Percentiles rank a stretch among this genome's conserved stretches.
Evolutionary conservation across 208 protist genomes (phyloP).

Genomic region (Kentomonas sorsogonicus): DNA sequence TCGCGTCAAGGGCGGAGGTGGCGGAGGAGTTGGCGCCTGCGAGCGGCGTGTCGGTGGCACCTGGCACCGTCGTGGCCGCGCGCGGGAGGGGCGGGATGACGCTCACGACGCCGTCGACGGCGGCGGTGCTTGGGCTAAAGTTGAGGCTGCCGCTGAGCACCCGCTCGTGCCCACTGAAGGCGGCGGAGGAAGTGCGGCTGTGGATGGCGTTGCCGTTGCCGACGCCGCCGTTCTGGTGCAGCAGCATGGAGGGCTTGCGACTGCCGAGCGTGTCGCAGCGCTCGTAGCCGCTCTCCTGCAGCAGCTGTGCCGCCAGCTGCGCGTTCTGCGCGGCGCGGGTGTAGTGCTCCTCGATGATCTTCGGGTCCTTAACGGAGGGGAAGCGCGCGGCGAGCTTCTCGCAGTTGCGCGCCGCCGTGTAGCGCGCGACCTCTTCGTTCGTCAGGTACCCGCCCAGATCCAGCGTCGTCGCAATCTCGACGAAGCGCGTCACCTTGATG

Average conservation of each 20-base stretch:
- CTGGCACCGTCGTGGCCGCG: too few species aligned
- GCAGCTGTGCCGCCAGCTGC: constrained; percentile 17
- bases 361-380: constrained; percentile 12
- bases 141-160: background rate
- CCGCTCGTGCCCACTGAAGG: too few species aligned
- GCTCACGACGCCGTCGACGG: background rate
- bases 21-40: constrained; percentile 3
- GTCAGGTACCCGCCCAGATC: constrained; percentile 57
- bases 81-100: too few species aligned
- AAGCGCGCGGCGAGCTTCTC: constrained; percentile 38
- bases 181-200: too few species aligned
- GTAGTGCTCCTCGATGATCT: constrained; percentile 17
- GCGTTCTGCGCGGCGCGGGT: constrained; percentile 17
- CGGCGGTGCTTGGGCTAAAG: background rate
- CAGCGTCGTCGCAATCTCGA: constrained; percentile 49
- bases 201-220: too few species aligned
- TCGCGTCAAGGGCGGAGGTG: background rate
- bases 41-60: too few species aligned
- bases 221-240: constrained; percentile 15
- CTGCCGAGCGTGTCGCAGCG: constrained; percentile 3
- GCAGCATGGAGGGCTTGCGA: too few species aligned
- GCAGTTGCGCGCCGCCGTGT: constrained; percentile 24
- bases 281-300: constrained; percentile 22
- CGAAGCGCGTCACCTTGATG: constrained; percentile 50
- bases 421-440: constrained; percentile 27